These are phyloP conservation scores for Lactarius akahatsu DNA, from an alignment of 768 basidiomycete genomes.

Conservation along the genomic window DNA sequence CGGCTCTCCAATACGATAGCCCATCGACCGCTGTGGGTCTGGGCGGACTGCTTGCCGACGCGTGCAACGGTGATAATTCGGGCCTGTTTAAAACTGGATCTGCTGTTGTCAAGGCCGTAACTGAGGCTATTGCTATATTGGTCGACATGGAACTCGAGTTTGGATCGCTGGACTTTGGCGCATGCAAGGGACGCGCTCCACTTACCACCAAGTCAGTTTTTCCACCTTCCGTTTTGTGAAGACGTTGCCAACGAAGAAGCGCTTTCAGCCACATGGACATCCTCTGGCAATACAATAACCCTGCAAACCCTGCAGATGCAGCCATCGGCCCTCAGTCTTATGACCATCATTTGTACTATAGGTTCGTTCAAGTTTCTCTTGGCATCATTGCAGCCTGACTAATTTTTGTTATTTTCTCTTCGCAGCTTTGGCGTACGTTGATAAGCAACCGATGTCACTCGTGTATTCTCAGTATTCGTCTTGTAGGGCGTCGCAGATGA, in stretches of 20 bases:
- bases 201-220: constrained; percentile 24
- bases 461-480: constrained; percentile 11
- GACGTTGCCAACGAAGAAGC: neutral
- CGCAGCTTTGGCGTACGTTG: constrained; percentile 56
- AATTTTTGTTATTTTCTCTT: neutral
- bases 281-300: constrained; percentile 71
- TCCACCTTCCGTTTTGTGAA: neutral
- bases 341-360: constrained; percentile 80
- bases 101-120: constrained; percentile 14
- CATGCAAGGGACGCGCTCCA: neutral
- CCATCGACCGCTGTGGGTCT: neutral
- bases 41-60: neutral
- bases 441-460: neutral
- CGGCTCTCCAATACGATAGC: neutral
- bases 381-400: neutral
- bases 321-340: constrained; percentile 69
- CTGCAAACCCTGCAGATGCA: constrained; percentile 68
- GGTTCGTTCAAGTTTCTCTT: constrained; percentile 40
- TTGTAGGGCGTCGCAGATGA: constrained; percentile 67
- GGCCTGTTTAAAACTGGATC: constrained; percentile 14
- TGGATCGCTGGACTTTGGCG: constrained; percentile 3
- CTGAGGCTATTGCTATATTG: constrained; percentile 16
- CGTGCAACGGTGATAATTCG: neutral
- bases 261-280: constrained; percentile 71
- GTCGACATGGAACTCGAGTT: constrained; percentile 5